Base-by-base conservation (phyloP, 2,329 filamentous ascomycete genomes). In the Verticillium tricorpus region DNA sequence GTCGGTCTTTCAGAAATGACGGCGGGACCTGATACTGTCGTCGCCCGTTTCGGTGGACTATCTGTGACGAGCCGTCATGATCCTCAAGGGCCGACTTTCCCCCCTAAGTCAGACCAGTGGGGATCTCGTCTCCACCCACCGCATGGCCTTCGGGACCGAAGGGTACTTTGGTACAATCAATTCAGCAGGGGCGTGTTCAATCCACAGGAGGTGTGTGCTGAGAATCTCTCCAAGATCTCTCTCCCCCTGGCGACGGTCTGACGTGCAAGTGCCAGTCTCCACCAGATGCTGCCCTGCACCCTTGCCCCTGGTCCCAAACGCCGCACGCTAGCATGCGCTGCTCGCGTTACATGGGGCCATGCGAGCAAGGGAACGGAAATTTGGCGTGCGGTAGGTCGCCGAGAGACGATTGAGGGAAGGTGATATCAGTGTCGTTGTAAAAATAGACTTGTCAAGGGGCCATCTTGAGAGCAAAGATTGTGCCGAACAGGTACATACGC, bases 141-240 rank as follows among this genome's bases (percentile, higher is more conserved):
- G 17, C 57, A 32, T 58, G 37, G 35, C 22, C 28, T 31, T 58
- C 57, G 57, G 57, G 57, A 58, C 57, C 57, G 57, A 58, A 52
- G 57, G 57, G 32, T 40, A 58, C 57, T 19, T 45, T 12, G 37
- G 57, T 25, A 58, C 57, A 50, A 32, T 11, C 22, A 3, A 12
- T 15, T 12, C n/a, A 39, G 57, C 57, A 37, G 39, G 45, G 25
- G 25, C 22, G 39, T 58, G 22, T 8, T 40, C 57, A 22, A 45
- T 15, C 57, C 37, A 58, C 57, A 28, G 25, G 15, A 28, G 39
- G 39, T 11, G 57, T 45, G 35, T 15, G 57, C 32, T 34, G 14
- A 45, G 37, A 58, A 28, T 8, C 25, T 31, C 25, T 40, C 39
- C 17, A 58, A 58, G 57, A 58, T 58, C 57, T 58, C 35, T 58